Percentiles rank a stretch among this genome's conserved stretches.
These are phyloP conservation scores for Hysterangium stoloniferum DNA, from an alignment of 768 basidiomycete genomes.

Conservation along the genomic window DNA sequence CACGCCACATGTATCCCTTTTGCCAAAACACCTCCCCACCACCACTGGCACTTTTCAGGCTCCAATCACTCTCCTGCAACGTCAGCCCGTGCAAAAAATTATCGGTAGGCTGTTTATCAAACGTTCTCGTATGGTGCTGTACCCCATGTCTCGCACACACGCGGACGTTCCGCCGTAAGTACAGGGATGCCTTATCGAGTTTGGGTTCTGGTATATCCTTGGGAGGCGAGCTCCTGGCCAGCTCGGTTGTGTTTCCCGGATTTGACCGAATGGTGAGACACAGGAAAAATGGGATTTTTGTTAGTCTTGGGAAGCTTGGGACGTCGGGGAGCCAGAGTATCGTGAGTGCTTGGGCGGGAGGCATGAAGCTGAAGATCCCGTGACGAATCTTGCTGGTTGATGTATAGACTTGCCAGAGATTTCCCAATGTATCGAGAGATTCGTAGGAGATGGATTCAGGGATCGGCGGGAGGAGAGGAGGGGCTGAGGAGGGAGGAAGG, in stretches of 20 bases:
- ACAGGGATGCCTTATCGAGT: constrained; percentile 1
- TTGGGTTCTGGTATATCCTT: not conserved
- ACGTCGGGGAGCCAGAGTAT: constrained; percentile 2
- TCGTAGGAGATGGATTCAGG: not conserved
- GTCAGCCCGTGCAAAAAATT: constrained; percentile 2
- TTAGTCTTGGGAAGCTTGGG: not conserved
- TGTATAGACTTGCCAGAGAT: not conserved
- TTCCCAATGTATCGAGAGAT: not conserved
- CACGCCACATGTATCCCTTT: constrained; percentile 4
- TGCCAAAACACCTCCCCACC: not conserved
- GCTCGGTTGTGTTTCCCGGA: too few species aligned
- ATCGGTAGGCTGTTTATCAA: not conserved
- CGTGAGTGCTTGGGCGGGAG: not conserved
- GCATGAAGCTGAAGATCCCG: constrained; percentile 1
- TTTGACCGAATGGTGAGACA: not conserved
- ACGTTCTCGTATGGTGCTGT: not conserved
- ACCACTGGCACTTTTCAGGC: not conserved
- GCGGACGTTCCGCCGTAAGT: not conserved
- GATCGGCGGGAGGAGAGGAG: not conserved
- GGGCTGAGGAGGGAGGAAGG: constrained; percentile 4
- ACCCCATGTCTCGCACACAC: not conserved
- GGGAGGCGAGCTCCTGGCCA: not conserved
- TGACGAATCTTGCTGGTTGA: not conserved
- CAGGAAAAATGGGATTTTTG: constrained; percentile 6
- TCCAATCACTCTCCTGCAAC: constrained; percentile 1